These are phyloP conservation scores for Russula dissimulans DNA, from an alignment of 768 basidiomycete genomes.

Conservation along the genomic window DNA sequence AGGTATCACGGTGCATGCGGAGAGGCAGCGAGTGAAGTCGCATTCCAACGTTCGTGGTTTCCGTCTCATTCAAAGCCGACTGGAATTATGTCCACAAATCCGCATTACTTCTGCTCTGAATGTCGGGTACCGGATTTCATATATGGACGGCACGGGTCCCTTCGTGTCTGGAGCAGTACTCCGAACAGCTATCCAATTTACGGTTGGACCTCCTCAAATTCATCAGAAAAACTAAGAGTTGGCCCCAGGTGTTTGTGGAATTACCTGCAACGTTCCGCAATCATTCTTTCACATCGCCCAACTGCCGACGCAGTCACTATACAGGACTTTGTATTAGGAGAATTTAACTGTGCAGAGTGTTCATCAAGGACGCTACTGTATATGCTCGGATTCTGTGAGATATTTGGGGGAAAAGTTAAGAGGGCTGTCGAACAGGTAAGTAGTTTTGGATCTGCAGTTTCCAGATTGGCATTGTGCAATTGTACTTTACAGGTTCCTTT, in stretches of 20 bases:
- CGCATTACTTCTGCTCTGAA: neutral
- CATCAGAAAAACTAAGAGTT: too few relatives aligned
- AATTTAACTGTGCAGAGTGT: neutral
- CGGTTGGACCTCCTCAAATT: too few relatives aligned
- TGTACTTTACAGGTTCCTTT: too few relatives aligned
- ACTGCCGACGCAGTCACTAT: neutral
- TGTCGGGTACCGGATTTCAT: neutral
- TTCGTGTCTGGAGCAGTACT: too few relatives aligned
- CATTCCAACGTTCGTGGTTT: too few relatives aligned
- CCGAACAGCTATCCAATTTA: too few relatives aligned
- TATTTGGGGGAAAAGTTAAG: neutral
- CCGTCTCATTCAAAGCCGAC: too few relatives aligned
- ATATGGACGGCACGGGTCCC: too few relatives aligned
- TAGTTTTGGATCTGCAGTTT: too few relatives aligned
- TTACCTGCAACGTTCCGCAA: slow-evolving; percentile 5
- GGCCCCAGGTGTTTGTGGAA: neutral
- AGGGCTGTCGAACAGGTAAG: neutral
- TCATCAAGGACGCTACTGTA: neutral
- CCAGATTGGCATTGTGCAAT: too few relatives aligned
- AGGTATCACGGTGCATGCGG: slow-evolving; percentile 1
- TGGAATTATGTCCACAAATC: too few relatives aligned
- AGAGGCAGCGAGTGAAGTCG: neutral
- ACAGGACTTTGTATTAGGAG: neutral
- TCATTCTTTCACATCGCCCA: slow-evolving; percentile 1
- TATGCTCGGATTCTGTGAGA: neutral